Conservation (phyloP, 345 rosid genomes). For the Euphorbia peplus region DNA sequence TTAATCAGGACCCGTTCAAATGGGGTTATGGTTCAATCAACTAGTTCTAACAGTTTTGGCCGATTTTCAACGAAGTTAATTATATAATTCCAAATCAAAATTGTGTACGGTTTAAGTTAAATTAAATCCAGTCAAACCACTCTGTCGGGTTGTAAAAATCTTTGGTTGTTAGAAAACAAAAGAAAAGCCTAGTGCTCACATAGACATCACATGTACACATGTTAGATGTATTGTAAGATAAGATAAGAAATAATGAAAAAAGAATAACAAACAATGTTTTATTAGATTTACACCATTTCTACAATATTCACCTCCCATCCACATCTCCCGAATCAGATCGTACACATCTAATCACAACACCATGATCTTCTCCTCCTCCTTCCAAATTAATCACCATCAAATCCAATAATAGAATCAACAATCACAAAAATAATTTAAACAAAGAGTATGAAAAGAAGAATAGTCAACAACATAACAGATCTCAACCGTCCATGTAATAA, state of each 20-base stretch:
- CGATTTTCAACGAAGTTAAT: too few species aligned
- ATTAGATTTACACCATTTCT: conserved; percentile 40
- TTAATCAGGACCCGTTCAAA: too few species aligned
- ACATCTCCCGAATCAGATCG: conserved; percentile 11
- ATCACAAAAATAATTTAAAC: conserved; percentile 6
- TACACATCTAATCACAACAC: conserved; percentile 29
- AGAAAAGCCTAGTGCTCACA: too few species aligned
- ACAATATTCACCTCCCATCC: conserved; percentile 19
- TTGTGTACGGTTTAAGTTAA: too few species aligned
- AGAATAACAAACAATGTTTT: conserved; percentile 34
- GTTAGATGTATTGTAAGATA: neutral
- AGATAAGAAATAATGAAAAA: neutral
- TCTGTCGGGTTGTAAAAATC: too few species aligned
- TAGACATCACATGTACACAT: too few species aligned
- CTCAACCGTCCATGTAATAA: conserved; percentile 14
- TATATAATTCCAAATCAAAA: too few species aligned
- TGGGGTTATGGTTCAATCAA: too few species aligned
- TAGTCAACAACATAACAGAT: conserved; percentile 16
- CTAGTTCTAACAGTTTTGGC: too few species aligned
- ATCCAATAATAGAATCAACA: conserved; percentile 1
- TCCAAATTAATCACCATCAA: conserved; percentile 13
- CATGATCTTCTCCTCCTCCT: neutral
- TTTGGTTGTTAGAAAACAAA: too few species aligned
- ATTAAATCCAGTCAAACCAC: too few species aligned
- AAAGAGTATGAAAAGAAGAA: neutral